Evolutionary conservation across 2,329 filamentous ascomycete species (phyloP), one percentile per base, ranked within the genome.

Genomic region (Microsporum canis): DNA sequence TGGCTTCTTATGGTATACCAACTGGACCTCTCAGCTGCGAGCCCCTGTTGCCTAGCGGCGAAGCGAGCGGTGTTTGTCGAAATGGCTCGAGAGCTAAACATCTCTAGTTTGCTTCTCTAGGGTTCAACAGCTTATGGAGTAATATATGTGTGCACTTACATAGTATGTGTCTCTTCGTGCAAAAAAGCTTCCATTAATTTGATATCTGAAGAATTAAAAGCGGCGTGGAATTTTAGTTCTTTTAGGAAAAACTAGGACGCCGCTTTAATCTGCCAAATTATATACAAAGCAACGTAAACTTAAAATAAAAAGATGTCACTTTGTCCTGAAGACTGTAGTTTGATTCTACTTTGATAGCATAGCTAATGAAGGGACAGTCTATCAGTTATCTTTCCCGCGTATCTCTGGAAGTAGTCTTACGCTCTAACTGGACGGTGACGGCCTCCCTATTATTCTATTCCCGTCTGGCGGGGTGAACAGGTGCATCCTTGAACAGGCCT

Each of bases 11-110:
- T 57, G 31, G 6, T 17, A 7, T 38, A 14, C 29, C 49, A 49
- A 53, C 29, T 43, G 59, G 33, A 29, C 31, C 34, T 31, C 29
- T 53, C 27, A 10, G 31, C 23, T 17, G 10, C 36, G 3, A 60
- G 51, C 27, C 51, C 62, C 10, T 58, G 56, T 23, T 39, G 27
- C 31, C 41, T 51, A 8, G 41, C 45, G 39, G 62, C 49, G 8
- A 61, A 38, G 12, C 51, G 59, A 10, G 47, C 33, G 23, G 63
- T 58, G n/a, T 45, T 62, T 14, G 63, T 60, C 23, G 60, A 36
- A 29, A 61, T 47, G 41, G 59, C 39, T 29, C 61, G 64, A 34
- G 61, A 59, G 4, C 58, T 51, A 53, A 64, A 62, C 63, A 65
- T 65, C 33, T 17, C 58, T 41, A 36, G 8, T 7, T 12, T 8